These are phyloP conservation scores for Fusarium humuli DNA, from an alignment of 2,329 filamentous ascomycete species.

Conservation along the genomic window DNA sequence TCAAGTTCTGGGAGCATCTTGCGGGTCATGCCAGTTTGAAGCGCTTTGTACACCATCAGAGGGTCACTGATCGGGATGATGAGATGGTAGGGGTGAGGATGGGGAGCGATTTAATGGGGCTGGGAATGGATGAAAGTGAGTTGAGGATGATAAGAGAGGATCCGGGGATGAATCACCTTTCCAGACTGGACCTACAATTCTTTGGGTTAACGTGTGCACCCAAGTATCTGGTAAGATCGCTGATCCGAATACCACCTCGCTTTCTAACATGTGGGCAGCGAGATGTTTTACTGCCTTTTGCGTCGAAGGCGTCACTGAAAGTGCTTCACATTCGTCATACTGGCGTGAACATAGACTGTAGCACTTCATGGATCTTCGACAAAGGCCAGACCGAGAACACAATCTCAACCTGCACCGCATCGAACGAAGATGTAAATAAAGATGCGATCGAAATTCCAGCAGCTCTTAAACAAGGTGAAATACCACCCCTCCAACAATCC, in stretches of 20 bases:
- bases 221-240: background rate
- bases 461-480: background rate
- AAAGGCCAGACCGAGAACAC: background rate
- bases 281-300: background rate
- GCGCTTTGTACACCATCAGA: background rate
- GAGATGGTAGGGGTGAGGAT: background rate
- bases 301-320: background rate
- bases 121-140: background rate
- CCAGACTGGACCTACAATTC: background rate
- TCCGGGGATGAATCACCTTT: background rate
- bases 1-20: background rate
- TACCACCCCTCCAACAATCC: background rate
- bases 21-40: background rate
- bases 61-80: background rate
- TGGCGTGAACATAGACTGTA: background rate
- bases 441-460: too few species aligned
- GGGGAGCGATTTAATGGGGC: background rate
- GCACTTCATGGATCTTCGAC: background rate
- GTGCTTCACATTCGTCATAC: slow-evolving; percentile 11
- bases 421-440: background rate
- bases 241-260: too few species aligned
- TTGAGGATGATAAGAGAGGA: rapidly evolving
- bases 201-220: slow-evolving; percentile 4
- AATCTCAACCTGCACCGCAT: rapidly evolving
- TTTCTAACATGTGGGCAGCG: too few species aligned